Evolutionary conservation across 1,284 basidiomycete genomes (phyloP).

Genomic region (Microbotryomycetes sp.): DNA sequence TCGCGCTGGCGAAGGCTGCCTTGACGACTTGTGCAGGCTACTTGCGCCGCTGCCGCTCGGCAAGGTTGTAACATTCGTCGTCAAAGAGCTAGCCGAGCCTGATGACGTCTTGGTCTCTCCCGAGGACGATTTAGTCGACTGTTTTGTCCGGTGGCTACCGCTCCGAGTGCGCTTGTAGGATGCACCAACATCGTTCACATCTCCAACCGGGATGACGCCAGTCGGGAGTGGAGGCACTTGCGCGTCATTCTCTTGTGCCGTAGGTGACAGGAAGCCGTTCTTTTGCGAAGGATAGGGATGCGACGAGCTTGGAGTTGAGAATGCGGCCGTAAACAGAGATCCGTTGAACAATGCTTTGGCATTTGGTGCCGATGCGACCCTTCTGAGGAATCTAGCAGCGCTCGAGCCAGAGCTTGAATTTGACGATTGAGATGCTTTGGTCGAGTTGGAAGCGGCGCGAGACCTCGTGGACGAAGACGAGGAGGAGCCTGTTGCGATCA

Average conservation of each 20-base stretch:
- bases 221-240: slow-evolving; percentile 30
- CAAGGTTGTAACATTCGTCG: background rate
- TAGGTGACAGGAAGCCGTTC: slow-evolving; percentile 65
- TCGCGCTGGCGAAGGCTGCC: background rate
- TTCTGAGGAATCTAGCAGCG: slow-evolving; percentile 76
- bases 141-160: background rate
- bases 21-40: background rate
- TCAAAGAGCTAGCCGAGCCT: background rate
- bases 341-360: slow-evolving; percentile 72
- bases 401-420: slow-evolving; percentile 16
- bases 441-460: background rate
- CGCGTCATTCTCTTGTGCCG: slow-evolving; percentile 40
- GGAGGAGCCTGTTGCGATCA: background rate
- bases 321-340: slow-evolving; percentile 29
- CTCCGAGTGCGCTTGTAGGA: background rate
- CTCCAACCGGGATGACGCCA: slow-evolving; percentile 25
- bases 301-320: slow-evolving; percentile 43
- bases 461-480: background rate
- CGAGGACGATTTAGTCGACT: background rate
- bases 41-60: background rate
- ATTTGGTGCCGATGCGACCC: slow-evolving; percentile 94
- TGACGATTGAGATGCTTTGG: background rate
- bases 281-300: slow-evolving; percentile 50
- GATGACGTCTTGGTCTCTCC: background rate
- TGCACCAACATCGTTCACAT: slow-evolving; percentile 23